Evolutionary conservation across 805 yeast species (phyloP).

Genomic region (Metschnikowia kofuensis): DNA sequence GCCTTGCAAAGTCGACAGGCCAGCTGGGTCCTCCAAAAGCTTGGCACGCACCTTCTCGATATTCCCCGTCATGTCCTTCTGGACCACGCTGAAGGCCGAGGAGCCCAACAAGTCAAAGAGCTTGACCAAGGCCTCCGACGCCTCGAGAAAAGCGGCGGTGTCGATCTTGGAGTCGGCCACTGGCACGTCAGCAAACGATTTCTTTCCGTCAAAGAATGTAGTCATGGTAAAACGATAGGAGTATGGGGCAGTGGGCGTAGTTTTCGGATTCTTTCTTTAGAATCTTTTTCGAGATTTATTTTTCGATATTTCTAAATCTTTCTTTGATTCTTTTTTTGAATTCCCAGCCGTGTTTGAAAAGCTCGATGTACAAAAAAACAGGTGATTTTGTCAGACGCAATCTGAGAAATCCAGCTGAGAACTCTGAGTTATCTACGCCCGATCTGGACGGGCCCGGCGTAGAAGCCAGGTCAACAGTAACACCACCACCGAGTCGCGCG

Average conservation of each 20-base stretch:
- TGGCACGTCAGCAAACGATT: slow-evolving; percentile 73
- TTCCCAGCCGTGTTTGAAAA: too few species aligned
- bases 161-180: slow-evolving; percentile 60
- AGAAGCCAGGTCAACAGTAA: too few species aligned
- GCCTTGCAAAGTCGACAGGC: slow-evolving; percentile 69
- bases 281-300: too few species aligned
- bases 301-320: too few species aligned
- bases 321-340: too few species aligned
- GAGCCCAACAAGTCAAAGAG: slow-evolving; percentile 83
- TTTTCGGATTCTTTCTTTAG: too few species aligned
- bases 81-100: slow-evolving; percentile 80
- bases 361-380: too few species aligned
- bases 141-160: slow-evolving; percentile 76
- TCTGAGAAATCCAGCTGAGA: too few species aligned
- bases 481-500: too few species aligned
- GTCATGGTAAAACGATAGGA: slow-evolving; percentile 38
- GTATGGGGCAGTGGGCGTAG: neutral
- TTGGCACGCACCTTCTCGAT: slow-evolving; percentile 70
- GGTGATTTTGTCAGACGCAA: too few species aligned
- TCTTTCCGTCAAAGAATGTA: slow-evolving; percentile 78
- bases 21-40: slow-evolving; percentile 60
- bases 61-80: slow-evolving; percentile 85
- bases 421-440: too few species aligned
- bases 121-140: slow-evolving; percentile 78
- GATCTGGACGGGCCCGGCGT: too few species aligned